Percentiles rank a stretch among this genome's conserved stretches.
Evolutionary conservation across 306 rosid species (phyloP).

Genomic region (Castanea sativa): DNA sequence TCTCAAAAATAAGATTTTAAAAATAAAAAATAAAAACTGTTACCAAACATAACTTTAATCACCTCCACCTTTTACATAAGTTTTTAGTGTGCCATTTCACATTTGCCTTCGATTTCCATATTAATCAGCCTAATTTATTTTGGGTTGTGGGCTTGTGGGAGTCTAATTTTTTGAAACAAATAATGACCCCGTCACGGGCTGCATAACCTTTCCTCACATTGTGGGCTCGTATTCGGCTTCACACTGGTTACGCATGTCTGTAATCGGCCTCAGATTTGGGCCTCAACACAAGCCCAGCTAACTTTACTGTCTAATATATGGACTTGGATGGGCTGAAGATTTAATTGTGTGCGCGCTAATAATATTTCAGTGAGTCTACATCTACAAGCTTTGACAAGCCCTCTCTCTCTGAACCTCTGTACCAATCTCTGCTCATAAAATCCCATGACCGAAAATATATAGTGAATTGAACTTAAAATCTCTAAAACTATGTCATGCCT

Average conservation of each 20-base stretch:
- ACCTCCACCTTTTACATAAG: too few relatives aligned
- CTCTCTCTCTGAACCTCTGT: too few relatives aligned
- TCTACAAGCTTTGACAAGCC: neutral
- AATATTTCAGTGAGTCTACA: neutral
- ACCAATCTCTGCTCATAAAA: too few relatives aligned
- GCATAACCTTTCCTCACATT: neutral
- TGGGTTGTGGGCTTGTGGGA: neutral
- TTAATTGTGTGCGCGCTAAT: neutral
- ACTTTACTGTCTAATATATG: neutral
- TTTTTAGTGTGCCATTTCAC: too few relatives aligned
- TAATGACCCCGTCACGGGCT: neutral
- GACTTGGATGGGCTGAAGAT: neutral
- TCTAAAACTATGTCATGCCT: too few relatives aligned
- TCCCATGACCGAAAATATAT: too few relatives aligned
- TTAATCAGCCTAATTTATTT: too few relatives aligned
- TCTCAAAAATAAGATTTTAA: too few relatives aligned
- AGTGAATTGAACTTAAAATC: too few relatives aligned
- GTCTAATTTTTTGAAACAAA: neutral
- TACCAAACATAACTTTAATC: too few relatives aligned
- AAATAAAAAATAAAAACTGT: too few relatives aligned
- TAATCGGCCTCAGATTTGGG: neutral
- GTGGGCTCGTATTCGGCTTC: neutral
- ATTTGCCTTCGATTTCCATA: too few relatives aligned
- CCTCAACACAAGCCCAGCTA: neutral
- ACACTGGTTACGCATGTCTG: neutral